A percentile compares a stretch with the other conserved stretches of the same genome.
These are phyloP conservation scores for Ananas comosus DNA, from an alignment of 176 grass and related monocot genomes.

Conservation along the genomic window DNA sequence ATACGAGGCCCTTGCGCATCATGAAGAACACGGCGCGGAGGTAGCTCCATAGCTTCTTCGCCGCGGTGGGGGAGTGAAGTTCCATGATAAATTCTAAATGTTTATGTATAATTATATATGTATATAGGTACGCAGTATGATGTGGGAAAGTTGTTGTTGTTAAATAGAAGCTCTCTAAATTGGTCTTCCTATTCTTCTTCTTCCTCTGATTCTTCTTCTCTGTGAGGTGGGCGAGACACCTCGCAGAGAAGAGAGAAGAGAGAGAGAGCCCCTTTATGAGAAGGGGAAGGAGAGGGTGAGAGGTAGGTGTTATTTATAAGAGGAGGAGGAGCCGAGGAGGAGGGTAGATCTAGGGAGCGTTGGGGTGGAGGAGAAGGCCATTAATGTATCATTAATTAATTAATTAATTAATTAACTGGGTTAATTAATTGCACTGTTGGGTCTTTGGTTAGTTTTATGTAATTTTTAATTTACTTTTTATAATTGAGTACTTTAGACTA, in stretches of 20 bases:
- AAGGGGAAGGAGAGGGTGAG: too few species aligned
- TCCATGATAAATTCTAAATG: conserved; percentile 24
- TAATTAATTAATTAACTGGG: too few species aligned
- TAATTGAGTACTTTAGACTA: too few species aligned
- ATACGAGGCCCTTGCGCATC: conserved; percentile 60
- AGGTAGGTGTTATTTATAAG: conserved; percentile 12
- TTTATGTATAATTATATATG: background rate
- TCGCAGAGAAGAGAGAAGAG: conserved; percentile 27
- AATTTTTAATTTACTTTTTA: too few species aligned
- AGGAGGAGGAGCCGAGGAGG: too few species aligned
- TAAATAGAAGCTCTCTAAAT: background rate
- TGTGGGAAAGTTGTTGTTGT: background rate
- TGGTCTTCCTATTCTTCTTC: conserved; percentile 9
- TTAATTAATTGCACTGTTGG: too few species aligned
- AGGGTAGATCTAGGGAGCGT: too few species aligned
- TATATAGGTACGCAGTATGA: background rate
- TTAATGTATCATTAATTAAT: too few species aligned
- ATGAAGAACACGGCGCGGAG: conserved; percentile 73
- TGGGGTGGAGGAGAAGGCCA: too few species aligned
- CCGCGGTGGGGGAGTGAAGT: conserved; percentile 26
- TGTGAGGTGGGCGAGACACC: conserved; percentile 31
- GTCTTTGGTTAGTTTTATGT: too few species aligned
- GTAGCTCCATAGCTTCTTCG: conserved; percentile 62
- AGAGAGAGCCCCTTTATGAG: background rate
- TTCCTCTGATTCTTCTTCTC: conserved; percentile 16